Evolutionary conservation across 78 protist genomes (phyloP), one percentile per base, ranked within the genome.

Genomic region (Dictyostelium intermedium): DNA sequence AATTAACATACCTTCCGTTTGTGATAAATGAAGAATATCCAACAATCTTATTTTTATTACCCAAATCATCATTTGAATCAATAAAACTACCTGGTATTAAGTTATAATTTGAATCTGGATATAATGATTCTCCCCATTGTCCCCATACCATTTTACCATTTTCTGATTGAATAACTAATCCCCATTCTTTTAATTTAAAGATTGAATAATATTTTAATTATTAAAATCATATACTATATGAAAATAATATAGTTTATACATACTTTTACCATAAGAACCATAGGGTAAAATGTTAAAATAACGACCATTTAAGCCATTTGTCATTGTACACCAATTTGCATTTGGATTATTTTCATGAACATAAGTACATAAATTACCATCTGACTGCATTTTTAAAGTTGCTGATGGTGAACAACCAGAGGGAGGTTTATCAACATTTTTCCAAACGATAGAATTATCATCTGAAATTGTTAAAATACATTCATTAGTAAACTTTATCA

Each of bases 141-240:
- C 84, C 84, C 84, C 84, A 80, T 53, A 80, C 84, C 84, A 80
- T 80, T 56, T 80, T 80, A 5, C 84, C 72, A 53, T 23, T 8
- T 30, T 23, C 4, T 32, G 47, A 47, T 23, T n/a, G n/a, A 6
- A 80, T 45, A 27, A 80, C 73, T 16, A 80, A 9, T 18, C 84
- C 84, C 39, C 35, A 80, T 80, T 56, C 18, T 20, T n/a, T 0
- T n/a, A n/a, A n/a, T n/a, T n/a, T n/a, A n/a, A n/a, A n/a, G n/a
- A n/a, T n/a, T n/a, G n/a, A n/a, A n/a, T n/a, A n/a, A n/a, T n/a
- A n/a, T n/a, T n/a, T n/a, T n/a, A n/a, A n/a, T n/a, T n/a, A n/a
- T n/a, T n/a, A n/a, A n/a, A n/a, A n/a, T n/a, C n/a, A n/a, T n/a
- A n/a, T n/a, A 66, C 13, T 18, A 56, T 10, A 56, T 5, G 9